phyloP scores from a whole-genome alignment of 805 yeast species.

The Starmerella floricola region DNA sequence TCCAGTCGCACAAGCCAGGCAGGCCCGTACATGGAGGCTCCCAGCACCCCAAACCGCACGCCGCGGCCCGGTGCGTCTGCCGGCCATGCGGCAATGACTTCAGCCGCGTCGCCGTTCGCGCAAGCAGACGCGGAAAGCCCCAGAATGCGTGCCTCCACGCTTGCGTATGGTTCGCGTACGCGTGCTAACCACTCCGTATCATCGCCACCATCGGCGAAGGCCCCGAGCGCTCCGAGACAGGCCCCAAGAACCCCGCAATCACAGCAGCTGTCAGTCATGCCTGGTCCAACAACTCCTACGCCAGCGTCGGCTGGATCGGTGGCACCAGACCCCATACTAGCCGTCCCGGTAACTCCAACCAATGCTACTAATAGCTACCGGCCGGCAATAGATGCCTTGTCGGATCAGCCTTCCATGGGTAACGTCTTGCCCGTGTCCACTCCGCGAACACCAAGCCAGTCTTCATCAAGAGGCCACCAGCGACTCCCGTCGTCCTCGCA shows the following conservation, averaged over 20 bases:
- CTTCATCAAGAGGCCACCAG: background rate
- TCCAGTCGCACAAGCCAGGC: background rate
- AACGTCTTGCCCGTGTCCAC: too few species aligned
- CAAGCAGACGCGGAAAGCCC: slow-evolving; percentile 8
- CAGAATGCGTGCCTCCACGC: slow-evolving; percentile 15
- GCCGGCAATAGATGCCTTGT: too few species aligned
- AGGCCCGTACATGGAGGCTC: slow-evolving; percentile 1
- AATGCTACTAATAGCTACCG: too few species aligned
- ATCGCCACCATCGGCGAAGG: slow-evolving; percentile 1
- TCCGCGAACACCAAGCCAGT: slow-evolving; percentile 1
- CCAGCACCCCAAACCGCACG: slow-evolving; percentile 3
- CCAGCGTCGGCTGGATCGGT: too few species aligned
- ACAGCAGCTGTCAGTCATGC: background rate
- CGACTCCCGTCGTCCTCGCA: too few species aligned
- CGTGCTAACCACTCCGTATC: slow-evolving; percentile 1
- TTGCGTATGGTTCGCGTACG: slow-evolving; percentile 16
- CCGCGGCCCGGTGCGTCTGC: background rate
- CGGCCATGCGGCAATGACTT: slow-evolving; percentile 1
- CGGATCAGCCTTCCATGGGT: too few species aligned
- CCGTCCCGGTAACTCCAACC: too few species aligned
- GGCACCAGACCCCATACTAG: too few species aligned
- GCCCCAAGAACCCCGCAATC: slow-evolving; percentile 2
- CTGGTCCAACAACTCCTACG: background rate
- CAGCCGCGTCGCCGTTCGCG: slow-evolving; percentile 12
- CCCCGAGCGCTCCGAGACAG: background rate